Evolutionary conservation across 2,329 filamentous ascomycete genomes (phyloP).

Genomic region (Monilinia polystroma): DNA sequence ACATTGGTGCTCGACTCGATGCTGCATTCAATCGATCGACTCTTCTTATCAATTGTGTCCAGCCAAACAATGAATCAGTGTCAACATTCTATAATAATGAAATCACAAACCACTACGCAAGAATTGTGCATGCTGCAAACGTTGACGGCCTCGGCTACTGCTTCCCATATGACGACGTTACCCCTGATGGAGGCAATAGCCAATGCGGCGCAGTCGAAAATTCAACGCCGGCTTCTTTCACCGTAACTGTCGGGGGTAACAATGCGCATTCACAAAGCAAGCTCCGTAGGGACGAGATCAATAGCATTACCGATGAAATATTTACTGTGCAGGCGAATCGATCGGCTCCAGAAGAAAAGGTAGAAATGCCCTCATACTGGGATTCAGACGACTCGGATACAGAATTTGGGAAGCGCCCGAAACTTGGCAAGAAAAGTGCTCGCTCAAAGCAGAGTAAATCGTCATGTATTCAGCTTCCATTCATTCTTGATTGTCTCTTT

Average conservation of each 20-base stretch:
- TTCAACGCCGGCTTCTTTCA: constrained; percentile 20
- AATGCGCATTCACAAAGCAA: constrained; percentile 26
- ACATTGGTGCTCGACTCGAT: constrained; percentile 69
- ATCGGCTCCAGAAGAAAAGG: constrained; percentile 22
- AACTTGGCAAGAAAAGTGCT: constrained; percentile 25
- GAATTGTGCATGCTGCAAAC: constrained; percentile 61
- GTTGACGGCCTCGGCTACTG: constrained; percentile 63
- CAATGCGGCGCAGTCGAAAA: constrained; percentile 62
- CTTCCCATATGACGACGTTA: constrained; percentile 71
- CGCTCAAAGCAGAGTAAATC: neutral
- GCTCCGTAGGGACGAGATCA: neutral
- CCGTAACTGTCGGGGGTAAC: constrained; percentile 31
- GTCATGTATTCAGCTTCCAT: constrained; percentile 22
- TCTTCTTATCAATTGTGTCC: constrained; percentile 53
- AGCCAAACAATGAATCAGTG: constrained; percentile 52
- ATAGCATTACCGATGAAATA: neutral
- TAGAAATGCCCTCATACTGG: constrained; percentile 12
- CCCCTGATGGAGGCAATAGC: constrained; percentile 52
- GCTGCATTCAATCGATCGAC: constrained; percentile 76
- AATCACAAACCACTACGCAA: constrained; percentile 65
- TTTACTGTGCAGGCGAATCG: neutral
- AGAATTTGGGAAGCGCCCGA: constrained; percentile 26
- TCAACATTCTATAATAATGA: constrained; percentile 51
- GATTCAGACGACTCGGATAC: constrained; percentile 23
- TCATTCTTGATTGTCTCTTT: constrained; percentile 23